These are phyloP conservation scores for Cutaneotrichosporon arboriforme DNA, from an alignment of 1,284 basidiomycete species.

Conservation along the genomic window DNA sequence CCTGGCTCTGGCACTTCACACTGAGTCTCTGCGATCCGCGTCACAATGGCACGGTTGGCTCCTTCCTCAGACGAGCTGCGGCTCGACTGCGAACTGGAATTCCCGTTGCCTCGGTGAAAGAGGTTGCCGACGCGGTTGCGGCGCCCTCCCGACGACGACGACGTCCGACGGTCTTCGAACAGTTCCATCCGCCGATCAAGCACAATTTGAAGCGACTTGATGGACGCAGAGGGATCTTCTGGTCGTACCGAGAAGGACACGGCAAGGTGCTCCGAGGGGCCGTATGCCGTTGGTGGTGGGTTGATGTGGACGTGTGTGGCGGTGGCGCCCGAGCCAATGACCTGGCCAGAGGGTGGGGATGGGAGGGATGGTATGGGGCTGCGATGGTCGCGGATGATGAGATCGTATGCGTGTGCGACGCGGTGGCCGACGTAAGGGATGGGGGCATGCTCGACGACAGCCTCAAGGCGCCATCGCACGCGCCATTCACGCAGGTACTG, in stretches of 20 bases:
- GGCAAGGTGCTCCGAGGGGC: slow-evolving; percentile 30
- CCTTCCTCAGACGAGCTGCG: neutral
- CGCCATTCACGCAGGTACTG: slow-evolving; percentile 36
- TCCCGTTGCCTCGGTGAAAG: neutral
- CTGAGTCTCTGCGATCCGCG: slow-evolving; percentile 18
- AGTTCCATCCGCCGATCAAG: slow-evolving; percentile 31
- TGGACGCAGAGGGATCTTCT: slow-evolving; percentile 17
- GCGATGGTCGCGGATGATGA: slow-evolving; percentile 31
- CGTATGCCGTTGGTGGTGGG: slow-evolving; percentile 28
- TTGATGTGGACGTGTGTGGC: slow-evolving; percentile 23
- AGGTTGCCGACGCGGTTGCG: slow-evolving; percentile 7
- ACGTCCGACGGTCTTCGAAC: slow-evolving; percentile 1
- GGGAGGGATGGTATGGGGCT: slow-evolving; percentile 21
- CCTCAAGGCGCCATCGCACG: slow-evolving; percentile 35
- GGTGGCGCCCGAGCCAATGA: slow-evolving; percentile 18
- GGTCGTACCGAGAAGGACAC: slow-evolving; percentile 27
- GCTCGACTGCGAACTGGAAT: neutral
- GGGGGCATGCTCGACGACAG: slow-evolving; percentile 34
- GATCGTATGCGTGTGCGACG: slow-evolving; percentile 24
- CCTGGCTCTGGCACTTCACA: slow-evolving; percentile 16
- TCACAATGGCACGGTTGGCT: neutral
- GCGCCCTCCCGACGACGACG: slow-evolving; percentile 1
- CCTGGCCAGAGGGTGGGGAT: slow-evolving; percentile 24
- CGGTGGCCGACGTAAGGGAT: slow-evolving; percentile 34
- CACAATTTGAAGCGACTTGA: slow-evolving; percentile 28